A percentile compares a stretch with the other conserved stretches of the same genome.
Conservation (phyloP, 2,329 filamentous ascomycete genomes). For the Capronia americana region DNA sequence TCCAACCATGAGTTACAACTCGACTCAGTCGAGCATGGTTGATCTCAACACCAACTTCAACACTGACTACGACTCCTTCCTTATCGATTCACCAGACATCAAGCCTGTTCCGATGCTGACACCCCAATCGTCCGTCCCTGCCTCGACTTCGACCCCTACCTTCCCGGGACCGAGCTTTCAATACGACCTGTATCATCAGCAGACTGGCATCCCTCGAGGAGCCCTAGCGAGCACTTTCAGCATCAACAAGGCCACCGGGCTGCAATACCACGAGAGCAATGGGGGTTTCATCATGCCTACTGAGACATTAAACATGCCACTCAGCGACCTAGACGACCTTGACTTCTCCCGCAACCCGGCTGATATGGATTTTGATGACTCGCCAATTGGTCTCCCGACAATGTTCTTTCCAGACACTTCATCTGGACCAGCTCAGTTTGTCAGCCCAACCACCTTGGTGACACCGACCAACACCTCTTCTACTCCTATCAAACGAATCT, state of each 20-base stretch:
- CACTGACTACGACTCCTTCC: constrained; percentile 54
- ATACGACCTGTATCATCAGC: constrained; percentile 93
- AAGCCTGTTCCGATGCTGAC: constrained; percentile 47
- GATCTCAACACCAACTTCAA: constrained; percentile 48
- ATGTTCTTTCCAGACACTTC: constrained; percentile 67
- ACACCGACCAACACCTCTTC: constrained; percentile 44
- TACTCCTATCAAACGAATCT: constrained; percentile 73
- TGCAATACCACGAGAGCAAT: constrained; percentile 47
- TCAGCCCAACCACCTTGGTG: constrained; percentile 76
- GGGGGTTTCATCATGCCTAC: constrained; percentile 53
- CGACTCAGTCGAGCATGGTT: constrained; percentile 33
- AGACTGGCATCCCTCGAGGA: constrained; percentile 88
- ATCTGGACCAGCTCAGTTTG: constrained; percentile 58
- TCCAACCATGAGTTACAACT: constrained; percentile 24
- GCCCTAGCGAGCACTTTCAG: constrained; percentile 81
- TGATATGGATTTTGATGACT: constrained; percentile 74
- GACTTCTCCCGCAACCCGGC: constrained; percentile 63
- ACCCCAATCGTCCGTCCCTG: constrained; percentile 48
- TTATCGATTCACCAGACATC: constrained; percentile 48
- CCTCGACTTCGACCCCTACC: constrained; percentile 56
- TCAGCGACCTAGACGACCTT: constrained; percentile 63
- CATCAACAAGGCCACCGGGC: constrained; percentile 66
- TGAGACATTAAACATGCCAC: constrained; percentile 40
- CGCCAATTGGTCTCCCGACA: constrained; percentile 58
- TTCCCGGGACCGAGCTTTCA: constrained; percentile 88